These are phyloP conservation scores for Eutrema heterophyllum DNA, from an alignment of 345 rosid genomes.

Conservation along the genomic window DNA sequence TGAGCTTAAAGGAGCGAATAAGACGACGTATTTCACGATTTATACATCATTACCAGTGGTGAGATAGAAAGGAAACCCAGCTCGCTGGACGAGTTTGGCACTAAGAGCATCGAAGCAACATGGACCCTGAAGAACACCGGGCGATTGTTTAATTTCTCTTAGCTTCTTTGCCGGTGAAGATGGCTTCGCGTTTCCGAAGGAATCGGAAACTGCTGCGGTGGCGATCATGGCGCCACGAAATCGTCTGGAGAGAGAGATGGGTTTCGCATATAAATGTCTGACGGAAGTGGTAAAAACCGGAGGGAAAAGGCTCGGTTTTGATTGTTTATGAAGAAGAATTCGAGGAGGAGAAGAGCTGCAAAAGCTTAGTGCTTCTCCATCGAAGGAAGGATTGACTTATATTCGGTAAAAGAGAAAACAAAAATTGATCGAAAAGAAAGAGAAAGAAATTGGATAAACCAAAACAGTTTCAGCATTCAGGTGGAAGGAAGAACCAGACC, in stretches of 20 bases:
- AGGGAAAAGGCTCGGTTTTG: not conserved
- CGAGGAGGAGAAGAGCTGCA: constrained; percentile 26
- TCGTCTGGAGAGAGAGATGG: constrained; percentile 10
- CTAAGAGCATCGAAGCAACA: constrained; percentile 97
- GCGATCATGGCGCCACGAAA: constrained; percentile 12
- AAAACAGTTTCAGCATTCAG: no score
- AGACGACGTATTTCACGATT: no score
- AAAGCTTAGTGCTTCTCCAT: constrained; percentile 18
- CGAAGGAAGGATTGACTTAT: no score
- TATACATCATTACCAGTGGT: constrained; percentile 49
- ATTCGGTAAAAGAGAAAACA: no score
- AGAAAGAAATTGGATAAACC: no score
- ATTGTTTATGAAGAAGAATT: constrained; percentile 15
- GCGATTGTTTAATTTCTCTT: constrained; percentile 51
- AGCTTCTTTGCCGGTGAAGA: constrained; percentile 40
- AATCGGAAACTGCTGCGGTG: constrained; percentile 6
- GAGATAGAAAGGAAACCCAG: constrained; percentile 71
- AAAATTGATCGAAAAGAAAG: no score
- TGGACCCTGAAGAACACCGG: constrained; percentile 86
- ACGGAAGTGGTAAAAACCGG: not conserved
- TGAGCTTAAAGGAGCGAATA: no score
- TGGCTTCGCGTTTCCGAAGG: constrained; percentile 8
- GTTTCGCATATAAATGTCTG: not conserved
- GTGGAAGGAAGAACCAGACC: no score
- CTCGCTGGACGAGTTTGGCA: constrained; percentile 73